These are phyloP conservation scores for Amylocystis lapponica DNA, from an alignment of 768 basidiomycete species.

Conservation along the genomic window DNA sequence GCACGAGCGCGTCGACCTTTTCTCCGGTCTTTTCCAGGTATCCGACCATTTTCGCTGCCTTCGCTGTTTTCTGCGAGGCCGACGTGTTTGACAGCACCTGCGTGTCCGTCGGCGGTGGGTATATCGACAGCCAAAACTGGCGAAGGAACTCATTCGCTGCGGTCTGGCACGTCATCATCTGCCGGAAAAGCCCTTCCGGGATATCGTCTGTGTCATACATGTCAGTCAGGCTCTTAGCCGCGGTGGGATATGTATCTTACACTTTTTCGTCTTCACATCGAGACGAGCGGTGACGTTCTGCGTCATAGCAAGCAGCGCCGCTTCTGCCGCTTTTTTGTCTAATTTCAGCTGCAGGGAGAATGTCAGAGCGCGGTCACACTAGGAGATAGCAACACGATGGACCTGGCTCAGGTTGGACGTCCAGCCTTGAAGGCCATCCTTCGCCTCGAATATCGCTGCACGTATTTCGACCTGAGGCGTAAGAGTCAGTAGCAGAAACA, in stretches of 20 bases:
- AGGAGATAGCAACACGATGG: conserved; percentile 8
- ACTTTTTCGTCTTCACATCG: conserved; percentile 59
- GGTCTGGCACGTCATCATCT: conserved; percentile 87
- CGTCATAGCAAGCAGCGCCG: conserved; percentile 70
- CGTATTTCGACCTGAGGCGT: conserved; percentile 40
- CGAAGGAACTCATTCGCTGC: conserved; percentile 94
- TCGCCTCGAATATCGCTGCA: conserved; percentile 41
- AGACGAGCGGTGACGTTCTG: conserved; percentile 70
- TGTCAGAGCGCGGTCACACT: too few species aligned
- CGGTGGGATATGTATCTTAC: conserved; percentile 35
- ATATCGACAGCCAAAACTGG: conserved; percentile 89
- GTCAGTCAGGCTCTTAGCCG: neutral
- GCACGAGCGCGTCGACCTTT: conserved; percentile 76
- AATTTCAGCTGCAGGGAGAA: conserved; percentile 48
- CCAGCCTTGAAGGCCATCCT: conserved; percentile 50
- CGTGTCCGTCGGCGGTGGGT: conserved; percentile 62
- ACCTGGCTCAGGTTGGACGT: conserved; percentile 53
- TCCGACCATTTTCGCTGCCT: conserved; percentile 82
- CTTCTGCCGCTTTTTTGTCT: conserved; percentile 62
- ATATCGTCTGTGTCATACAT: conserved; percentile 54
- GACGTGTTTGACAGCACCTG: conserved; percentile 46
- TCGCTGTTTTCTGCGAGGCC: conserved; percentile 64
- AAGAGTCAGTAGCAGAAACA: neutral
- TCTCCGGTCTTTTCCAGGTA: conserved; percentile 77
- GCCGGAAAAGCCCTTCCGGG: conserved; percentile 68